Conservation (phyloP, 495 filamentous ascomycete species). For the Penicillium goetzii region DNA sequence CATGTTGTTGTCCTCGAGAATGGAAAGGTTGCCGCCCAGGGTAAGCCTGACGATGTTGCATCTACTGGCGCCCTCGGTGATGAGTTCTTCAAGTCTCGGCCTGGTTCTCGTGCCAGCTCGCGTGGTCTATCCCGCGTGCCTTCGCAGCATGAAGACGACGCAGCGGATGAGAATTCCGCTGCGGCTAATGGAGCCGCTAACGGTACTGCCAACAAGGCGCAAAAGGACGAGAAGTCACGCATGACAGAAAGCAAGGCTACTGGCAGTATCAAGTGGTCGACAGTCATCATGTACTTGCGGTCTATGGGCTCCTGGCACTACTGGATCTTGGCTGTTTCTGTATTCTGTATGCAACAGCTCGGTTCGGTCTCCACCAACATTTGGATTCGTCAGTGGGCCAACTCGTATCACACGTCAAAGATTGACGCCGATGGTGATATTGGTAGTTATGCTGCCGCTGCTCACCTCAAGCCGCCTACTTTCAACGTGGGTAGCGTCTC, state of each 20-base stretch:
- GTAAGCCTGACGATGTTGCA: slow-evolving; percentile 74
- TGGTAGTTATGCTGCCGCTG: slow-evolving; percentile 46
- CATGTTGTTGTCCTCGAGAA: slow-evolving; percentile 87
- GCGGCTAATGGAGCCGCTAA: slow-evolving; percentile 29
- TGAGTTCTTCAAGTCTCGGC: slow-evolving; percentile 73
- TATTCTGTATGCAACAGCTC: slow-evolving; percentile 81
- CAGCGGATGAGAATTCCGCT: slow-evolving; percentile 9
- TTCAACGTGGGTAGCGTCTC: slow-evolving; percentile 48
- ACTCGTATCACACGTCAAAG: slow-evolving; percentile 54
- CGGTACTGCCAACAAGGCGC: slow-evolving; percentile 32
- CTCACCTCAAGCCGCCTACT: slow-evolving; percentile 45
- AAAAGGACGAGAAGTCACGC: slow-evolving; percentile 55
- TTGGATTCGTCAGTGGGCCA: slow-evolving; percentile 93
- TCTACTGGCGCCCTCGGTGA: slow-evolving; percentile 84
- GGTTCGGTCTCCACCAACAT: slow-evolving; percentile 82
- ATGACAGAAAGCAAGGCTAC: slow-evolving; percentile 74
- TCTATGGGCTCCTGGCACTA: slow-evolving; percentile 96
- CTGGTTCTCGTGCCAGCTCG: slow-evolving; percentile 67
- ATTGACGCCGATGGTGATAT: slow-evolving; percentile 27
- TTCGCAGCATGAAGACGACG: slow-evolving; percentile 54
- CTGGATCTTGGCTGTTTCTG: slow-evolving; percentile 73
- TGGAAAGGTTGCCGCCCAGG: slow-evolving; percentile 77
- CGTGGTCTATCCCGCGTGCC: slow-evolving; percentile 72
- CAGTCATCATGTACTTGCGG: slow-evolving; percentile 79
- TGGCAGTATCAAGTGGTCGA: slow-evolving; percentile 83